phyloP scores from a whole-genome alignment of 805 yeast species.

The Schwanniomyces vanrijiae region DNA sequence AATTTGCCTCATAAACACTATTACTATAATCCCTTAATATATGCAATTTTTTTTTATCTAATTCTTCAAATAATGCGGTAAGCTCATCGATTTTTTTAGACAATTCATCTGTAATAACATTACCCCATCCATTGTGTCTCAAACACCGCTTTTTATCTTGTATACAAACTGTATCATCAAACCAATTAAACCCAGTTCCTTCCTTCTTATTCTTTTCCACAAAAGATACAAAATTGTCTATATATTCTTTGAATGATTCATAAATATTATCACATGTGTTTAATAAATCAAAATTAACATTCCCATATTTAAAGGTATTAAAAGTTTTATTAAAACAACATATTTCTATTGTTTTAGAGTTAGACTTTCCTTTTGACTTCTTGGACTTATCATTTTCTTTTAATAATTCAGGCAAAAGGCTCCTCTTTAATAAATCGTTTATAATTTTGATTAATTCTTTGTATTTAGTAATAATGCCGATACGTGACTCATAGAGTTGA shows the following conservation, averaged over 20 bases:
- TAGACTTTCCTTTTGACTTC: conserved; percentile 17
- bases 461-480: conserved; percentile 23
- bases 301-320: not conserved
- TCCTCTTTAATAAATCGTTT: conserved; percentile 32
- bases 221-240: conserved; percentile 13
- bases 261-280: conserved; percentile 2
- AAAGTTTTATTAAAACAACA: conserved; percentile 51
- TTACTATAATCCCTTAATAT: conserved; percentile 39
- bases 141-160: conserved; percentile 56
- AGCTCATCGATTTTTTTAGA: conserved; percentile 31
- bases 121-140: conserved; percentile 55
- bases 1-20: conserved; percentile 18
- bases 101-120: conserved; percentile 33
- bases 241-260: conserved; percentile 13
- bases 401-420: conserved; percentile 8
- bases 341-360: conserved; percentile 43
- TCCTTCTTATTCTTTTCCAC: conserved; percentile 13
- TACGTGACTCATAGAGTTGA: conserved; percentile 14
- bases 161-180: conserved; percentile 38
- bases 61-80: conserved; percentile 27
- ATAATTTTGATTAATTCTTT: conserved; percentile 37
- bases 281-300: not conserved
- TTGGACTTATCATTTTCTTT: conserved; percentile 13
- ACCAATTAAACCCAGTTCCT: conserved; percentile 10
- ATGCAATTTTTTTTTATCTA: conserved; percentile 24